Evolutionary conservation across 108 stramenopile species (phyloP), one percentile per base, ranked within the genome.

Genomic region (Cyclotella kingstonii): DNA sequence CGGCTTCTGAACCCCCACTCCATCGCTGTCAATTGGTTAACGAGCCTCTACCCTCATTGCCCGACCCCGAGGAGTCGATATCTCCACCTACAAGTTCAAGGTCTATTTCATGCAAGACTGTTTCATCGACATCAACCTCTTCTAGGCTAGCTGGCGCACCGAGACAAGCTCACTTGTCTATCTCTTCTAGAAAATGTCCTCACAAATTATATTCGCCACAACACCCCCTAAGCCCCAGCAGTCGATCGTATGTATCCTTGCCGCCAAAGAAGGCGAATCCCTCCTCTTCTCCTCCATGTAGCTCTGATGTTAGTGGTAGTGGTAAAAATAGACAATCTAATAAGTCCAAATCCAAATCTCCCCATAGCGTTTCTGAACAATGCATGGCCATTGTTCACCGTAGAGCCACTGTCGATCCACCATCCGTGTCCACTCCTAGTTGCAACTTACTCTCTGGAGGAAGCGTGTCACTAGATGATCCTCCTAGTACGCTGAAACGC

Each of bases 1-100:
- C 69, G 34, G 14, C 12, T 21, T 70, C 69, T 35, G 69, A 70
- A 47, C 69, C 69, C 17, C 60, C 69, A n/a, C n/a, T n/a, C n/a
- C n/a, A n/a, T 18, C 60, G 69, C 34, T 61, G 34, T 45, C 29
- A 23, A 2, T 52, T 29, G 41, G 21, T 17, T 25, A 12, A 38
- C 5, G 52, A 29, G 0, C 47, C 43, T 7, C 35, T 30, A 19
- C 46, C 44, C 18, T 23, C 3, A 29, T 30, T 49, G 22, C 63
- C 33, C 0, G 52, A 29, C 31, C 11, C 22, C 21, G 50, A 57
- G 11, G n/a, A n/a, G n/a, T n/a, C n/a, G n/a, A n/a, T n/a, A n/a
- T n/a, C 29, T 40, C 34, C 6, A 17, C 35, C 34, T 17, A 26
- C 35, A 30, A 29, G 55, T 29, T 49, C 8, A n/a, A 38, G 39